These are phyloP conservation scores for Fonsecaea nubica DNA, from an alignment of 2,329 filamentous ascomycete species.

Conservation along the genomic window DNA sequence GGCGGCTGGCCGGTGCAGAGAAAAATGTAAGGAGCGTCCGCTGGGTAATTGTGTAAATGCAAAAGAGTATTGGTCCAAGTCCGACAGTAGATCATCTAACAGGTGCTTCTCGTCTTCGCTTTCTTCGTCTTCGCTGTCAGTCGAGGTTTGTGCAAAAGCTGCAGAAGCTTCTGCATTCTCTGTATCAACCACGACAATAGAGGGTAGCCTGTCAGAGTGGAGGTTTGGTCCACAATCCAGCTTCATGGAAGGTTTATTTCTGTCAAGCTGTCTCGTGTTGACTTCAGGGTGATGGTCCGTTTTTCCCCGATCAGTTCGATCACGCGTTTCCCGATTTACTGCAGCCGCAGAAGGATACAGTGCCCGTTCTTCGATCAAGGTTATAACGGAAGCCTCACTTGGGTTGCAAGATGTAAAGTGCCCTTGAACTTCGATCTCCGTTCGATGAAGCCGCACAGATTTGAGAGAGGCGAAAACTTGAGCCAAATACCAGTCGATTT, in stretches of 20 bases:
- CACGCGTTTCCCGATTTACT: background rate
- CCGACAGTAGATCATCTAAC: background rate
- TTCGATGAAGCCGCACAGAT: background rate
- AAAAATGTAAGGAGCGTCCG: background rate
- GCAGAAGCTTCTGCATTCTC: background rate
- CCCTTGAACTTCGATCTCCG: slow-evolving; percentile 1
- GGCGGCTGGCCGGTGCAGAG: background rate
- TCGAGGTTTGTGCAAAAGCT: background rate
- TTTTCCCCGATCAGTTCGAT: background rate
- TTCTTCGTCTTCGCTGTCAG: background rate
- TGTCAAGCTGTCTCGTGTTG: background rate
- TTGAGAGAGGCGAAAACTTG: background rate
- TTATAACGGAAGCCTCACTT: background rate
- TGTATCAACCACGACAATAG: background rate
- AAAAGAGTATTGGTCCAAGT: background rate
- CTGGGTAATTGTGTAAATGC: background rate
- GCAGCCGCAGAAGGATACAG: background rate
- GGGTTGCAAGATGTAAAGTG: background rate
- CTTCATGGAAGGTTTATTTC: slow-evolving; percentile 1
- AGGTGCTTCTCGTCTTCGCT: background rate
- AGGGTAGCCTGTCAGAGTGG: background rate
- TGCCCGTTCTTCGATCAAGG: background rate
- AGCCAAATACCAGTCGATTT: background rate
- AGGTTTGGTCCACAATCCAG: slow-evolving; percentile 1
- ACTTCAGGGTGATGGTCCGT: background rate